phyloP scores from a whole-genome alignment of 768 basidiomycete species.

The Agaricus blazei region DNA sequence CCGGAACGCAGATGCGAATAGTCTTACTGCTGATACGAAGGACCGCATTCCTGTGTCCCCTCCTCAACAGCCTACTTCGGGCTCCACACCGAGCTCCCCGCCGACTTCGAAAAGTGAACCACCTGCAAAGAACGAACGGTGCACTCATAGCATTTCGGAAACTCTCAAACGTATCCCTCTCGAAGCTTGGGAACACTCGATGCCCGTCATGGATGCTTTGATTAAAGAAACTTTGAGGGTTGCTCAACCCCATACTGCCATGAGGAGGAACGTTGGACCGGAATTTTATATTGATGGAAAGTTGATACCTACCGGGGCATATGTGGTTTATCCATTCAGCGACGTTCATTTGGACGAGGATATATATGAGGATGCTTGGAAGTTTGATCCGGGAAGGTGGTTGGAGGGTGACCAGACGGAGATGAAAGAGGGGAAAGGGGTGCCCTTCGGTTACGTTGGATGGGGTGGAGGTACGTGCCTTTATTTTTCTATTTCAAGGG shows the following conservation, averaged over 20 bases:
- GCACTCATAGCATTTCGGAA: conserved; percentile 28
- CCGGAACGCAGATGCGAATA: background rate
- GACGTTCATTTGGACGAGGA: conserved; percentile 71
- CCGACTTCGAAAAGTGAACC: background rate
- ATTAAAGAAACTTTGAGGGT: conserved; percentile 75
- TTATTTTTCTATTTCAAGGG: background rate
- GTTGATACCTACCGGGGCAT: conserved; percentile 66
- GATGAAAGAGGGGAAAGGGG: conserved; percentile 22
- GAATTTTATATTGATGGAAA: conserved; percentile 66
- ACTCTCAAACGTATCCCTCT: conserved; percentile 58
- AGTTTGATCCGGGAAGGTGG: conserved; percentile 58
- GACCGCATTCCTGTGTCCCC: background rate
- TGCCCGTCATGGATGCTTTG: conserved; percentile 66
- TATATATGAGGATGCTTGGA: conserved; percentile 74
- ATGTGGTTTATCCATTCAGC: conserved; percentile 76
- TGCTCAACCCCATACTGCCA: conserved; percentile 75
- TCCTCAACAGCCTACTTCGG: background rate
- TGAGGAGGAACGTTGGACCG: conserved; percentile 75
- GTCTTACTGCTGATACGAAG: background rate
- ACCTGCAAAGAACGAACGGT: background rate
- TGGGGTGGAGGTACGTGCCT: conserved; percentile 71
- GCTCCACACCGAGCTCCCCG: background rate
- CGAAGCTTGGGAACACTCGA: conserved; percentile 64
- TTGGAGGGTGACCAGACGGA: conserved; percentile 13
- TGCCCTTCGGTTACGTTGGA: conserved; percentile 61